A percentile compares a stretch with the other conserved stretches of the same genome.
These are phyloP conservation scores for Taphrina pruni DNA, from an alignment of 1,139 yeast genomes.

Conservation along the genomic window DNA sequence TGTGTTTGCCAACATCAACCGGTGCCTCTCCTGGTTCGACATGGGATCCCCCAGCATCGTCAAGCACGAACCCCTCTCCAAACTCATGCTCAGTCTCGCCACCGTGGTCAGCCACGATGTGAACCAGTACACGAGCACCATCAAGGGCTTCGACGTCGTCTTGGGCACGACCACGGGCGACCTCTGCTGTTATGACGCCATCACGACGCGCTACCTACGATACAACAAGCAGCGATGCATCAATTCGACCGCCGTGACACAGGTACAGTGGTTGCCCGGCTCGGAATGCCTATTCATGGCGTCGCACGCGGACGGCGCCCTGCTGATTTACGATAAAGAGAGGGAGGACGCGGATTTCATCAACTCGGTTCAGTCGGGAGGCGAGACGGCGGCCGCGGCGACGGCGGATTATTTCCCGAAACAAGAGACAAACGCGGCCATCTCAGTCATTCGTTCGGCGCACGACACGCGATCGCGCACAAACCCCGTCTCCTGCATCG, in stretches of 20 bases:
- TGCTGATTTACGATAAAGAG: slow-evolving; percentile 55
- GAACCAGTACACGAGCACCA: slow-evolving; percentile 52
- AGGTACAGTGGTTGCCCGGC: slow-evolving; percentile 56
- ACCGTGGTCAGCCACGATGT: slow-evolving; percentile 56
- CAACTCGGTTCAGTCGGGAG: background rate
- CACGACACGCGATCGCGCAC: slow-evolving; percentile 46
- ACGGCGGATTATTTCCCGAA: slow-evolving; percentile 37
- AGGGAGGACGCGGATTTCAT: slow-evolving; percentile 52
- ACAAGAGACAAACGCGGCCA: slow-evolving; percentile 42
- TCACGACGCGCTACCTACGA: slow-evolving; percentile 57
- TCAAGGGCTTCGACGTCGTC: slow-evolving; percentile 57
- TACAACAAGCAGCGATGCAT: slow-evolving; percentile 58
- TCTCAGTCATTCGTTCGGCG: slow-evolving; percentile 44
- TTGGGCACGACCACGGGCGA: slow-evolving; percentile 63
- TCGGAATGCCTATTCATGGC: slow-evolving; percentile 54
- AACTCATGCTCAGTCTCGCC: slow-evolving; percentile 54
- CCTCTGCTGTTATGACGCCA: slow-evolving; percentile 62
- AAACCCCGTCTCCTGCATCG: slow-evolving; percentile 67
- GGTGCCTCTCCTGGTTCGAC: slow-evolving; percentile 54
- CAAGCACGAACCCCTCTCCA: slow-evolving; percentile 53
- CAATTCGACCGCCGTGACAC: slow-evolving; percentile 52
- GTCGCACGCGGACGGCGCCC: slow-evolving; percentile 55
- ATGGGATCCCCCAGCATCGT: slow-evolving; percentile 46
- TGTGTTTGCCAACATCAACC: slow-evolving; percentile 52
- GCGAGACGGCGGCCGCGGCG: slow-evolving; percentile 6